A percentile compares a stretch with the other conserved stretches of the same genome.
These are phyloP conservation scores for Basidiobolus meristosporus DNA, from an alignment of 371 early-diverging fungal species.

Conservation along the genomic window DNA sequence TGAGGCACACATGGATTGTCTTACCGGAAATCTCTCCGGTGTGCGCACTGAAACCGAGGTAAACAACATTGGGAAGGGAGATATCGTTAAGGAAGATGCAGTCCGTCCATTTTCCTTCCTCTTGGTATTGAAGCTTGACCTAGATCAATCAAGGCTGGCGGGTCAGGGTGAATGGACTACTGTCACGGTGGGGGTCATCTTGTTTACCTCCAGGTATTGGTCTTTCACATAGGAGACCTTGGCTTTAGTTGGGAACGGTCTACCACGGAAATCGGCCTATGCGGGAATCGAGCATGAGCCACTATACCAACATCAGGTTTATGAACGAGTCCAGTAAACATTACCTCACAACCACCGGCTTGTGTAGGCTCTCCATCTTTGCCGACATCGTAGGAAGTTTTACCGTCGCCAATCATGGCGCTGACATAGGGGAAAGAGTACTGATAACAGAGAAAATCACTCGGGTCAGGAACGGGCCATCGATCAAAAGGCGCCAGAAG, in stretches of 20 bases:
- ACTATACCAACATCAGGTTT: no score
- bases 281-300: no score
- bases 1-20: no score
- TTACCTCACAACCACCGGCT: constrained; percentile 52
- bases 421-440: constrained; percentile 72
- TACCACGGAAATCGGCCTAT: constrained; percentile 52
- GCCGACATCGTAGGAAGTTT: constrained; percentile 52
- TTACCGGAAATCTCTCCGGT: constrained; percentile 76
- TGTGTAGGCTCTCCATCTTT: constrained; percentile 59
- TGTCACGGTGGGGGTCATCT: not conserved
- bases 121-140: constrained; percentile 37
- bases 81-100: constrained; percentile 66
- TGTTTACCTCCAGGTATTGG: constrained; percentile 33
- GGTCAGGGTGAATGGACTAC: not conserved
- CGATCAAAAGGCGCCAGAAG: not conserved
- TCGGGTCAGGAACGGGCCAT: not conserved
- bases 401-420: constrained; percentile 87
- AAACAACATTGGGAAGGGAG: constrained; percentile 45
- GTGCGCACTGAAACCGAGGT: constrained; percentile 76
- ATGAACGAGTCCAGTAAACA: no score
- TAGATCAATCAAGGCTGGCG: no score
- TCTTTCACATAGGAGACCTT: constrained; percentile 59
- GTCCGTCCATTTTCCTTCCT: constrained; percentile 45
- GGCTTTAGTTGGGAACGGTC: constrained; percentile 40
- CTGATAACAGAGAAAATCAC: constrained; percentile 3